phyloP scores from a whole-genome alignment of 2,329 filamentous ascomycete genomes.

The Cladophialophora psammophila region DNA sequence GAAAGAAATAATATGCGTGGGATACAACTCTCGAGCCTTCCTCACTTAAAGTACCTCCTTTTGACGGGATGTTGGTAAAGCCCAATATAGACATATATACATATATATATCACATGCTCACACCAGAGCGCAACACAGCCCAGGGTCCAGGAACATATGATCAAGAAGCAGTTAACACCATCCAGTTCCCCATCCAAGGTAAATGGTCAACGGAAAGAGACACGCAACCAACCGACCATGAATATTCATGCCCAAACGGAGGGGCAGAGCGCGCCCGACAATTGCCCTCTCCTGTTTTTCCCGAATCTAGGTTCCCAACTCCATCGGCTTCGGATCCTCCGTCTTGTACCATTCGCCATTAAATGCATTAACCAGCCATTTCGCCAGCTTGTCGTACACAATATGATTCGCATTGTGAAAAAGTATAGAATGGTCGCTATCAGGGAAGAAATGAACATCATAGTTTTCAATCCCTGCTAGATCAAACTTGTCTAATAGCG shows the following conservation, averaged over 20 bases:
- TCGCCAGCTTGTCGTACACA: constrained; percentile 86
- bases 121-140: no score
- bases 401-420: constrained; percentile 93
- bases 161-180: no score
- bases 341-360: constrained; percentile 87
- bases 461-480: constrained; percentile 86
- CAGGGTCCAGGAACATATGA: no score
- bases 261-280: background rate
- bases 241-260: background rate
- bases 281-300: background rate
- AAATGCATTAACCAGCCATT: constrained; percentile 96
- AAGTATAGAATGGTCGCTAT: constrained; percentile 92
- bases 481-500: constrained; percentile 85
- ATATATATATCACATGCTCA: no score
- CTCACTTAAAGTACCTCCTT: no score
- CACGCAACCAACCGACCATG: no score
- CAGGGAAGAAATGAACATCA: constrained; percentile 94
- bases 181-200: no score
- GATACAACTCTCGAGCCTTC: no score
- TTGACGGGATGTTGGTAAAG: no score
- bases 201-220: no score
- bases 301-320: background rate
- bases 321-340: constrained; percentile 34
- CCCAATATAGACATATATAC: no score
- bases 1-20: no score